Base-by-base conservation (phyloP, 306 rosid species). In the Benincasa hispida region DNA sequence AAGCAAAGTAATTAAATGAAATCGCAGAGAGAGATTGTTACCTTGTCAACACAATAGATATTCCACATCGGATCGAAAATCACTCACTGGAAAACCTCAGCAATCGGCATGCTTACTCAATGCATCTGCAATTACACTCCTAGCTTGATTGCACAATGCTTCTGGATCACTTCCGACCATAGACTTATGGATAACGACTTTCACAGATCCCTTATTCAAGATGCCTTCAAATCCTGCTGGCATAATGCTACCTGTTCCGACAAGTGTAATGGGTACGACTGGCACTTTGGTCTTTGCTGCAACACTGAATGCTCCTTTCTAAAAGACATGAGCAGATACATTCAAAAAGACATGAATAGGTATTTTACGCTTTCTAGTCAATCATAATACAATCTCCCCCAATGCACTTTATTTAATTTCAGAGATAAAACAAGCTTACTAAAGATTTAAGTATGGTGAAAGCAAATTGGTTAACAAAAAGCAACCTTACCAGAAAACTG, bases 261-360 rank as follows among this genome's bases (percentile, higher is more conserved):
- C 76, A 35, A 94, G 89, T 63, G 97, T 90, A 45, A 94, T 92
- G 19, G 99, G 99, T 56, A 94, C 95, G 32, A 92, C 90, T 10
- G 95, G 97, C 63, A 84, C 93, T 57, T 83, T 87, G 24, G 88
- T 85, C 81, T 92, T 92, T 14, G 79, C 91, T 25, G 99, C 97
- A 84, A 94, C 78, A 84, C 95, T 94, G 86, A 94, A 94, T 75
- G 99, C 99, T 72, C 99, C 99, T 83, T 90, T 94, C 98, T 41
- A 2, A 41, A 11, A 41, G 10, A 41, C 39, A 35, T 35, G 8
- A 35, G 7, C 39, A 35, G 39, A 5, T 0, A 35, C 37, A 35
- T 35, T 35, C 8, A 35, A 50, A 72, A 78, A 17, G 35, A 47
- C 56, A 13, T 14, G 22, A 47, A 47, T n/a, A 70, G 14, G 47